Percentiles rank a stretch among this genome's conserved stretches.
Conservation (phyloP, 768 basidiomycete genomes). For the Mycena rosella region DNA sequence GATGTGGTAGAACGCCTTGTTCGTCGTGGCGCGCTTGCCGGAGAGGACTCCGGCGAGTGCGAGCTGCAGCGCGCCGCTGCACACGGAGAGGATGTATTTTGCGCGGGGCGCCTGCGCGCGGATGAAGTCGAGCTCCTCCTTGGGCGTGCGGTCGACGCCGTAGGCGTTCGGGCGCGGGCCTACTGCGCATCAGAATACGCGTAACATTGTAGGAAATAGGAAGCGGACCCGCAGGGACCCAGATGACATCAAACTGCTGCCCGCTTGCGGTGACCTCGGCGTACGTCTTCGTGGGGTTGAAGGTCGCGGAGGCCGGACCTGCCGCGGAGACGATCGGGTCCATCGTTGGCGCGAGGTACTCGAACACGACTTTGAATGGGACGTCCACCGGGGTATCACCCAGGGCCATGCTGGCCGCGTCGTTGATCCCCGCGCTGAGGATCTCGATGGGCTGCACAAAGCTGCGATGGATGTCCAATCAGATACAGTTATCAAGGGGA, state of each 20-base stretch:
- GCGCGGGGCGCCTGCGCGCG: constrained; percentile 43
- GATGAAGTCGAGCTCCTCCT: constrained; percentile 40
- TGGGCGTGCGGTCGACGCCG: too few species aligned
- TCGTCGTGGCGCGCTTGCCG: constrained; percentile 51
- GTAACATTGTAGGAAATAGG: neutral
- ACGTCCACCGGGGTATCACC: constrained; percentile 5
- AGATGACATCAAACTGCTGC: constrained; percentile 43
- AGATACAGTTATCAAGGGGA: neutral
- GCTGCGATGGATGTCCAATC: neutral
- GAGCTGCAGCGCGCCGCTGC: constrained; percentile 46
- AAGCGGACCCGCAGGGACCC: constrained; percentile 41
- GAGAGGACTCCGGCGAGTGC: constrained; percentile 47
- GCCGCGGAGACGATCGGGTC: constrained; percentile 35
- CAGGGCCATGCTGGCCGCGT: neutral
- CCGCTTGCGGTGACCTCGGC: constrained; percentile 34
- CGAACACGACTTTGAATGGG: constrained; percentile 36
- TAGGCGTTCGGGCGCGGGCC: too few species aligned
- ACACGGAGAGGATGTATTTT: constrained; percentile 50
- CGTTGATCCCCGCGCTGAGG: constrained; percentile 34
- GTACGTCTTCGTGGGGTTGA: constrained; percentile 43
- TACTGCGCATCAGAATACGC: neutral
- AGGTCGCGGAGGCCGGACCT: constrained; percentile 22
- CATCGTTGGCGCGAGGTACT: constrained; percentile 38
- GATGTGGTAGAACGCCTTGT: constrained; percentile 44
- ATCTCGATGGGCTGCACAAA: constrained; percentile 39